These are phyloP conservation scores for Abrus precatorius DNA, from an alignment of 306 rosid genomes.

Conservation along the genomic window DNA sequence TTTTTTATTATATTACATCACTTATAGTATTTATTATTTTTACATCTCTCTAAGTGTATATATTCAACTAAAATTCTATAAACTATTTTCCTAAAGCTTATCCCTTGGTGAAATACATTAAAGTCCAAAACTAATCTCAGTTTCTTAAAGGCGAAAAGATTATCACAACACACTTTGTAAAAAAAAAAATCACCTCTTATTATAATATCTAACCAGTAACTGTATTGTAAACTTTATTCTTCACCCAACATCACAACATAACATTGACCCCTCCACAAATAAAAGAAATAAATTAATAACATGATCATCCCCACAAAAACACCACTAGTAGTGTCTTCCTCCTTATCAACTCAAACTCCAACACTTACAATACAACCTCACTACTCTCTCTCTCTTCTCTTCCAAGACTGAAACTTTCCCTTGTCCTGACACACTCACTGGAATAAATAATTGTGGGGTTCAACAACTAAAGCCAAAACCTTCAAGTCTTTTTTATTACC, in stretches of 20 bases:
- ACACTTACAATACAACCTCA: neutral
- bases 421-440: constrained; percentile 50
- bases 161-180: too few species aligned
- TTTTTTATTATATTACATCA: too few species aligned
- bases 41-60: too few species aligned
- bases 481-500: constrained; percentile 25
- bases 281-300: neutral
- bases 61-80: too few species aligned
- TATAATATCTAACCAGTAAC: too few species aligned
- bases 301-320: constrained; percentile 22
- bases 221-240: neutral
- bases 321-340: constrained; percentile 5
- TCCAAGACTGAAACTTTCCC: neutral
- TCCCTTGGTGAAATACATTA: too few species aligned
- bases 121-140: too few species aligned
- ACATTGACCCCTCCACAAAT: constrained; percentile 17
- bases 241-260: constrained; percentile 19
- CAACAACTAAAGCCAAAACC: constrained; percentile 46
- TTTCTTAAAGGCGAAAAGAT: too few species aligned
- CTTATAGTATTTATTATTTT: too few species aligned
- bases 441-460: constrained; percentile 50
- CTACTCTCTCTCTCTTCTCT: constrained; percentile 11
- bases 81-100: too few species aligned
- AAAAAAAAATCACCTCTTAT: too few species aligned
- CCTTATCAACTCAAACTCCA: neutral